Evolutionary conservation across 139 green algal genomes (phyloP), one percentile per base, ranked within the genome.

Genomic region (Coelastrella sp.): DNA sequence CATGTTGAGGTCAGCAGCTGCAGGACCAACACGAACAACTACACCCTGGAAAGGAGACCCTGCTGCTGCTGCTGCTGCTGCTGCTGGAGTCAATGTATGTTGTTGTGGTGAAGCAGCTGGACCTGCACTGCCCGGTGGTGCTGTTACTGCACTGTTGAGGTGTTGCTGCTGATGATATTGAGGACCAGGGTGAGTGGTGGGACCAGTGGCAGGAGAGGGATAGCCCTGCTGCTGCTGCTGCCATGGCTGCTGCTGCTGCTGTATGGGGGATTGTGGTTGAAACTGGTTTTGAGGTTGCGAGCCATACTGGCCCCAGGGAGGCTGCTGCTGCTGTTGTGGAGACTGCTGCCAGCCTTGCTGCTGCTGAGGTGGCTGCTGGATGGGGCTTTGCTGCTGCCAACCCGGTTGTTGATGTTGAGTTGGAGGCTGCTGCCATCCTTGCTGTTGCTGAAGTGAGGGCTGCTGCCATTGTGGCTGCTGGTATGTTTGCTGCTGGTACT

Each of bases 281-380:
- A n/a, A n/a, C n/a, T n/a, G n/a, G n/a, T n/a, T n/a, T n/a, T n/a
- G n/a, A n/a, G n/a, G n/a, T n/a, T n/a, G n/a, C n/a, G n/a, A n/a
- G n/a, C n/a, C n/a, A n/a, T n/a, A n/a, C n/a, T n/a, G n/a, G n/a
- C n/a, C n/a, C n/a, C n/a, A n/a, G n/a, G n/a, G n/a, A n/a, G n/a
- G 78, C 60, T 77, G 60, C 35, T 84, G 66, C 66, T n/a, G 23
- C 3, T 64, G 11, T 74, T 34, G 66, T 45, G 27, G 62, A 32
- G 62, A 27, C 11, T 71, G 30, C 57, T 40, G n/a, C 62, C 40
- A 2, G 38, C 25, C 13, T 35, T 74, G 66, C 9, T 15, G 66
- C 3, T 35, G 17, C 34, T 74, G 66, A 5, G 35, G 34, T 48
- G 66, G 71, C 32, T 79, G 71, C 71, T 41, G 27, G 41, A 40